phyloP scores from a whole-genome alignment of 148 eudicot species.

The Rhododendron molle region DNA sequence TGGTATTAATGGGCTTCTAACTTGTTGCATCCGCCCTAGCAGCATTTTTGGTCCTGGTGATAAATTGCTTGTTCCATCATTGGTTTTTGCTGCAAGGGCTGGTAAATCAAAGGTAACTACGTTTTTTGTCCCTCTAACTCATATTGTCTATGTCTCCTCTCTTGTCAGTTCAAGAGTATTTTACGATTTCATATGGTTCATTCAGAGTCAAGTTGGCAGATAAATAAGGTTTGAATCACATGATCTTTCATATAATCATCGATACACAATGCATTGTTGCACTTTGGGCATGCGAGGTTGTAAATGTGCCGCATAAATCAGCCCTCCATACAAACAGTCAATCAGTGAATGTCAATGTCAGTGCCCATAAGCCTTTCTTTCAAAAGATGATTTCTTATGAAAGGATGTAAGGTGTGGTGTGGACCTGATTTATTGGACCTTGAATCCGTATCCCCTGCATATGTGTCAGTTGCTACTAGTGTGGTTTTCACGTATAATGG shows the following conservation, averaged over 20 bases:
- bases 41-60: slow-evolving; percentile 98
- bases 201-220: not conserved
- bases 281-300: not conserved
- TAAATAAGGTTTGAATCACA: not conserved
- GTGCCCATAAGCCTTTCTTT: not conserved
- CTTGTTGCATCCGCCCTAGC: slow-evolving; percentile 95
- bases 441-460: not conserved
- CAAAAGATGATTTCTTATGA: not conserved
- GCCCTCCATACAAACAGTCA: not conserved
- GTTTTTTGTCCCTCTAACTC: not conserved
- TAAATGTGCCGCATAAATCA: not conserved
- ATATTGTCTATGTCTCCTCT: not conserved
- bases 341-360: not conserved
- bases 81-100: slow-evolving; percentile 88
- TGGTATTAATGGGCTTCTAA: slow-evolving; percentile 78
- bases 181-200: not conserved
- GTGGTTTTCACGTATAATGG: not conserved
- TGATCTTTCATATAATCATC: not conserved
- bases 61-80: slow-evolving; percentile 80
- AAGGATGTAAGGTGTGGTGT: not conserved
- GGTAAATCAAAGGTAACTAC: slow-evolving; percentile 79
- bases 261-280: not conserved
- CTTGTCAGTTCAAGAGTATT: not conserved
- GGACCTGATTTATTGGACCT: not conserved
- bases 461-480: not conserved